Evolutionary conservation across 805 yeast genomes (phyloP).

Genomic region (Candida tammaniensis): DNA sequence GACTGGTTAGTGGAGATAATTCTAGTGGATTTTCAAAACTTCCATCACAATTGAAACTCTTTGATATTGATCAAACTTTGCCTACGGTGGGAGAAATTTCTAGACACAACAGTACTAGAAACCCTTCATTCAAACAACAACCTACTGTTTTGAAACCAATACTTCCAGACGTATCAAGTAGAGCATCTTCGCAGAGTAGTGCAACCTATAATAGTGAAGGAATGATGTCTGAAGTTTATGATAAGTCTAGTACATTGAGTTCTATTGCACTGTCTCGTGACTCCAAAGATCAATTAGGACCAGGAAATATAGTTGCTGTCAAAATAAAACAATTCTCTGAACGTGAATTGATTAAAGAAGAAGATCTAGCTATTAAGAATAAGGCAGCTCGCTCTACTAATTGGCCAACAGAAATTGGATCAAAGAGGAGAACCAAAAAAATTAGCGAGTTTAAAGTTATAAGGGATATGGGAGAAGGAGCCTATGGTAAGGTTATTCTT

Average conservation of each 20-base stretch:
- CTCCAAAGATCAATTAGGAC: background rate
- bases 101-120: conserved; percentile 34
- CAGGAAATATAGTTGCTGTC: background rate
- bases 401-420: conserved; percentile 59
- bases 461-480: conserved; percentile 91
- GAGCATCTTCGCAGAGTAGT: conserved; percentile 1
- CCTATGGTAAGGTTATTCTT: conserved; percentile 89
- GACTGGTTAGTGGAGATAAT: conserved; percentile 13
- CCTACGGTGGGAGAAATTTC: conserved; percentile 27
- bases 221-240: conserved; percentile 4
- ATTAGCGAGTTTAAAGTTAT: conserved; percentile 67
- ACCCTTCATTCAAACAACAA: conserved; percentile 5
- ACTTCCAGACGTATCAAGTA: background rate
- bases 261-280: too few species aligned
- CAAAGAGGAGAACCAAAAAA: conserved; percentile 64
- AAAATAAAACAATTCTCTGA: conserved; percentile 22
- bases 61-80: conserved; percentile 21
- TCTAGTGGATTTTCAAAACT: conserved; percentile 20
- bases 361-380: conserved; percentile 41
- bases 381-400: conserved; percentile 33
- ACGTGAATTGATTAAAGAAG: conserved; percentile 42
- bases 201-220: conserved; percentile 1
- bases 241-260: conserved; percentile 1
- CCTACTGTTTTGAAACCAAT: conserved; percentile 1
- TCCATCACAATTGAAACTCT: conserved; percentile 57